Evolutionary conservation across 345 rosid genomes (phyloP).

Genomic region (Anacardium occidentale): DNA sequence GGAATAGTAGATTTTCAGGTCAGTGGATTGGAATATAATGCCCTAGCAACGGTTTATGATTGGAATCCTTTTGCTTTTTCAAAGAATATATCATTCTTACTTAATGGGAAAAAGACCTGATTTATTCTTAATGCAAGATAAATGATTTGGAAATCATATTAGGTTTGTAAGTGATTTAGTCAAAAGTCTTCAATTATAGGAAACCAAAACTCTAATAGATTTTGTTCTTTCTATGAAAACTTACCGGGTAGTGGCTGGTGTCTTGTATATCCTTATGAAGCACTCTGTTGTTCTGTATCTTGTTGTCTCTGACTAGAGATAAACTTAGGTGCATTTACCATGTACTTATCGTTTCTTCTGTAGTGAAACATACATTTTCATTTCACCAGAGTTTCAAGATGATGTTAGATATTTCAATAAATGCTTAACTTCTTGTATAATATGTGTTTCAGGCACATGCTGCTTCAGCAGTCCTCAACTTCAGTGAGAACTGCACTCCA

Average conservation of each 20-base stretch:
- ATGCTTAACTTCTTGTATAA: constrained; percentile 5
- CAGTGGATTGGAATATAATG: not conserved
- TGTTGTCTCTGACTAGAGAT: not conserved
- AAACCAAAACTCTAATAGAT: not conserved
- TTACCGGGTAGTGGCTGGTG: no score
- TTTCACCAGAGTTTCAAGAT: not conserved
- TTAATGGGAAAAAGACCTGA: not conserved
- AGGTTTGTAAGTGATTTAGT: not conserved
- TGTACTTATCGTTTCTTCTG: not conserved
- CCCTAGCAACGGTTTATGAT: no score
- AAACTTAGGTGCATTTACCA: not conserved
- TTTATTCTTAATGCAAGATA: not conserved
- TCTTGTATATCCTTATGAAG: not conserved
- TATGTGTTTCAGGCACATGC: constrained; percentile 89
- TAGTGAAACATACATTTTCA: not conserved
- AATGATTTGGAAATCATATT: not conserved
- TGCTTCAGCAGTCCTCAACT: constrained; percentile 97
- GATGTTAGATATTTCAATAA: not conserved
- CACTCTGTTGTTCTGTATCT: not conserved
- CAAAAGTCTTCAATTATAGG: not conserved
- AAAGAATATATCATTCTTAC: not conserved
- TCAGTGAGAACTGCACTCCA: constrained; percentile 97
- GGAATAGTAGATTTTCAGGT: not conserved
- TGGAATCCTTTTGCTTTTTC: no score
- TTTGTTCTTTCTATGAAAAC: not conserved